A percentile compares a stretch with the other conserved stretches of the same genome.
Evolutionary conservation across 192 early-diverging fungal genomes (phyloP).

Genomic region (Linnemannia zychae): DNA sequence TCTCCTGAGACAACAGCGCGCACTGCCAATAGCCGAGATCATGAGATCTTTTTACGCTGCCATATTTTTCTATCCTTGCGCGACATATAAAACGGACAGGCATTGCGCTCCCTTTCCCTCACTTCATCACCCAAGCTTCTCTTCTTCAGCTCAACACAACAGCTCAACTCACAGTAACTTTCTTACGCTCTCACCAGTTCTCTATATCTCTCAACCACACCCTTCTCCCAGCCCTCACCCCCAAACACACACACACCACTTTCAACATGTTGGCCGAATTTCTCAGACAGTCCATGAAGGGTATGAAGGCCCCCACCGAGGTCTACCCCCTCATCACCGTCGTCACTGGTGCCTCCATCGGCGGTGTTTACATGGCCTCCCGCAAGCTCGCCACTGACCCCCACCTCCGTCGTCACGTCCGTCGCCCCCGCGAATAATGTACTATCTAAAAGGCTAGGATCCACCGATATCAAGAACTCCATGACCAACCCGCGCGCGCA

Average conservation of each 20-base stretch:
- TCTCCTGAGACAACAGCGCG: background rate
- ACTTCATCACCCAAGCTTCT: conserved; percentile 10
- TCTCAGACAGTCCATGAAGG: conserved; percentile 34
- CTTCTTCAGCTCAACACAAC: conserved; percentile 11
- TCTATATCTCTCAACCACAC: background rate
- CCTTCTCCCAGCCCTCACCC: background rate
- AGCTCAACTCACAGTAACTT: background rate
- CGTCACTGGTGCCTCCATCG: conserved; percentile 48
- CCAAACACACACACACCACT: conserved; percentile 18
- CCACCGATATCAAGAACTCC: conserved; percentile 12
- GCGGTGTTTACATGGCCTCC: conserved; percentile 52
- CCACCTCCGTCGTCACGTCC: conserved; percentile 37
- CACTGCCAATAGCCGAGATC: conserved; percentile 5
- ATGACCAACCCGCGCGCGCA: background rate
- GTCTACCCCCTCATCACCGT: conserved; percentile 51
- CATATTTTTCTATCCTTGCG: background rate
- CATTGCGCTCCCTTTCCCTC: background rate
- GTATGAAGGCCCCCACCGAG: conserved; percentile 51
- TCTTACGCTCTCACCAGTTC: background rate
- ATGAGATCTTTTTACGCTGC: background rate
- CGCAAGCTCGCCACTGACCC: conserved; percentile 55
- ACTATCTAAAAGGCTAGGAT: background rate
- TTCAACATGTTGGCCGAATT: conserved; percentile 43
- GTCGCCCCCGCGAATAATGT: conserved; percentile 12
- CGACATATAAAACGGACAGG: background rate